Base-by-base conservation (phyloP, 1,284 basidiomycete species). In the Apiotrichum mycotoxinovorans region DNA sequence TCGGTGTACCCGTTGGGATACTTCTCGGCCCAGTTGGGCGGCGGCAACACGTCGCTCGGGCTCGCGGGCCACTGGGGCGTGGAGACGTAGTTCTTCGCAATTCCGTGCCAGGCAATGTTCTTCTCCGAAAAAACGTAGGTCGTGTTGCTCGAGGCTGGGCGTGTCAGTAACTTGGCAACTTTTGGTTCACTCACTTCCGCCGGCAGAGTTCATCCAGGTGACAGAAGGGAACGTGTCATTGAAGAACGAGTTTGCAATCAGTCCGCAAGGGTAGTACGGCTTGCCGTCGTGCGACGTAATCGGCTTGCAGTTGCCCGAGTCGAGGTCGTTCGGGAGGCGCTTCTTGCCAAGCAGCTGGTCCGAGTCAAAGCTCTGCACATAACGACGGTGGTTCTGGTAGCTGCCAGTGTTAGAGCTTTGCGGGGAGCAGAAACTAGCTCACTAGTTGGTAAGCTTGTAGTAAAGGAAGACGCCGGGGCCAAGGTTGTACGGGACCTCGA, bases 231-330 rank as follows among this genome's bases (percentile, higher is more conserved):
- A 90, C 2, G 93, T 91, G 72, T 97, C 91, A 71, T 99, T 99
- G 81, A 98, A 99, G 10, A 93, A 57, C n/a, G 91, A 95, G 78
- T 99, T 99, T 48, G 96, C 96, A 64, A 99, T 96, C 62, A 98
- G 80, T 35, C 96, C 96, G 67, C 96, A 99, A 0, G 96, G 96
- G 73, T 94, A 99, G 70, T 91, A 84, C 8, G 83, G 79, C 70
- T 83, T 84, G 61, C 71, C 76, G 23, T 79, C 77, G 3, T 79
- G 74, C 14, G 80, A 67, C 2, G 82, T 90, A 43, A 97, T 81
- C 1, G 96, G 96, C 76, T 93, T 92, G 83, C 94, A 99, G 68
- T 94, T 86, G 22, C 89, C 85, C 47, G 81, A 79, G 59, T 87
- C 79, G 49, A 96, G 79, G 49, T 81, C 73, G n/a, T 62, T 71